Base-by-base conservation (phyloP, 345 rosid species). In the Populus davidiana region DNA sequence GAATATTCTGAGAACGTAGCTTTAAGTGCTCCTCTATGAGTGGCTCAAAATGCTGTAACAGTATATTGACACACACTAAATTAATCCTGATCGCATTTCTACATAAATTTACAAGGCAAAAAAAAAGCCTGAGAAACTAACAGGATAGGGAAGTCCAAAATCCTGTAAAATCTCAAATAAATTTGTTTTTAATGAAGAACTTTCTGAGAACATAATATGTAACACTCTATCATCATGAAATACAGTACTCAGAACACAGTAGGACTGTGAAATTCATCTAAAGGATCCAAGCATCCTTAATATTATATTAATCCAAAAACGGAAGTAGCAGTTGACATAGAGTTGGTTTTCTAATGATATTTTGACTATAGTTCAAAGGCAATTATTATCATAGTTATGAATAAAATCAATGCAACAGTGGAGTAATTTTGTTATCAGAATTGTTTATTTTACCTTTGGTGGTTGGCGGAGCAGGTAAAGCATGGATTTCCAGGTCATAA, bases 401-500 rank as follows among this genome's bases (percentile, higher is more conserved):
- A 25, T 16, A 9, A 63, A 43, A 56, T 49, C 49, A 50, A 8
- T n/a, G 61, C 54, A 49, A 27, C 17, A 25, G 18, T 2, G 21
- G 43, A 29, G 38, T 38, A 8, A n/a, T 10, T 59, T 3, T 56
- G 35, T 38, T 59, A 47, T 66, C 35, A 78, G 59, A 66, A 67
- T 17, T 16, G 44, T 35, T 63, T 56, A 33, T 67, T 49, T 78
- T 84, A 96, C 99, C 97, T 87, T 89, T 47, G 97, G 97, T 6
- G 96, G 94, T 77, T 81, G 91, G 76, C 83, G 90, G 49, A 93
- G 83, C 7, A 86, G 78, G 63, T 85, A 91, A 70, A 92, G 90
- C 95, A 93, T 96, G 83, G 97, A 91, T 82, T 87, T 89, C 90
- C 97, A 96, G 68, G 91, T 93, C 77, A 88, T 73, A 27, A 96